A percentile compares a stretch with the other conserved stretches of the same genome.
These are phyloP conservation scores for Eucalyptus curtisii DNA, from an alignment of 345 rosid species.

Conservation along the genomic window DNA sequence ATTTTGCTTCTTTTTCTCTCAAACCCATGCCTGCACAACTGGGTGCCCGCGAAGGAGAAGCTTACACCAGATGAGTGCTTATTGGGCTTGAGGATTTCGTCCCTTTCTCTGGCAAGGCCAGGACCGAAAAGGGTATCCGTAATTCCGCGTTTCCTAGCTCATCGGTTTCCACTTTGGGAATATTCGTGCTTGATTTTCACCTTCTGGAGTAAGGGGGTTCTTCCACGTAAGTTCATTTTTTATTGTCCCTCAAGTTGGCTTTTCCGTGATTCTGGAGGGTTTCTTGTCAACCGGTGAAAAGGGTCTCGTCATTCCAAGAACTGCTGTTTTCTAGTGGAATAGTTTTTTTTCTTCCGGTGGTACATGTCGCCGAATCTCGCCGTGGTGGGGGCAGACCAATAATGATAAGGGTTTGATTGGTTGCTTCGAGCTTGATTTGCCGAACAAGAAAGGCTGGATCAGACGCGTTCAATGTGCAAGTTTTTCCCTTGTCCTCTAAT, in stretches of 20 bases:
- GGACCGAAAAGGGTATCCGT: neutral
- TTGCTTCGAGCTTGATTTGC: neutral
- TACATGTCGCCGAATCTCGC: conserved; percentile 5
- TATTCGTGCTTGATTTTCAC: neutral
- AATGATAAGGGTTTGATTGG: neutral
- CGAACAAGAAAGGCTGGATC: neutral
- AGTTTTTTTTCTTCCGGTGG: conserved; percentile 12
- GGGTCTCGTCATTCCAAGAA: conserved; percentile 31
- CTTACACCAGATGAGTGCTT: neutral
- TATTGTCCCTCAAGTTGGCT: neutral
- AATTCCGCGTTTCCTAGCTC: neutral
- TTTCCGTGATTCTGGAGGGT: neutral
- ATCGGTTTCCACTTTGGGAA: neutral
- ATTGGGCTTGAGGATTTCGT: neutral
- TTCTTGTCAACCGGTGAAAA: conserved; percentile 21
- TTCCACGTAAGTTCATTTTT: neutral
- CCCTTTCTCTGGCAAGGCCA: neutral
- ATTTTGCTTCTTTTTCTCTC: neutral
- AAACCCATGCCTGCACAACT: neutral
- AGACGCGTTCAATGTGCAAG: neutral
- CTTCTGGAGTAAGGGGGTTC: neutral
- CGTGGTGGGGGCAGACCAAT: conserved; percentile 34
- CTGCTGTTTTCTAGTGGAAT: conserved; percentile 7
- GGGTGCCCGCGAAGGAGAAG: neutral
- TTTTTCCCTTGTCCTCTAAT: neutral